phyloP scores from a whole-genome alignment of 2,329 filamentous ascomycete species.

The Sarocladiaceae sp. region DNA sequence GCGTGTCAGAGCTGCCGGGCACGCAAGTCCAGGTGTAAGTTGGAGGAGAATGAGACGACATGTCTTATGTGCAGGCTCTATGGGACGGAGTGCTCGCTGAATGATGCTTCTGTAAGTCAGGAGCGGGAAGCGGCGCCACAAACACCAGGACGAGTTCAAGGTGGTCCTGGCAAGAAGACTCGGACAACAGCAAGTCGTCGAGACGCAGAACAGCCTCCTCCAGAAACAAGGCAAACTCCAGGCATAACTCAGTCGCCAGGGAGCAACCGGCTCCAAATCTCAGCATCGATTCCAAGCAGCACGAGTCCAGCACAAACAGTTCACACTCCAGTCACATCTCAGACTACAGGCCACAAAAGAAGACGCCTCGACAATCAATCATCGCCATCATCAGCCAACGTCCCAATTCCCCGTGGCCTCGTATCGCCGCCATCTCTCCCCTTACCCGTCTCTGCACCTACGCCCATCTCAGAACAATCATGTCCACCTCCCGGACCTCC shows the following conservation, averaged over 20 bases:
- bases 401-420: too few relatives aligned
- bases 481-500: conserved; percentile 6
- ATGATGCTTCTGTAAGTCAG: conserved; percentile 22
- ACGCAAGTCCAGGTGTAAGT: conserved; percentile 55
- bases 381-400: too few relatives aligned
- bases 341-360: too few relatives aligned
- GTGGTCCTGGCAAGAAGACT: too few relatives aligned
- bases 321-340: too few relatives aligned
- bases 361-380: not conserved
- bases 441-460: conserved; percentile 3
- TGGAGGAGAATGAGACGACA: conserved; percentile 43
- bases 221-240: too few relatives aligned
- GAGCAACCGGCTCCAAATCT: too few relatives aligned
- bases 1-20: conserved; percentile 55
- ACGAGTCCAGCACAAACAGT: too few relatives aligned
- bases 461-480: not conserved
- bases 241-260: too few relatives aligned
- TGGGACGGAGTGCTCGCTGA: conserved; percentile 50
- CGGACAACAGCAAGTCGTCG: too few relatives aligned
- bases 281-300: too few relatives aligned
- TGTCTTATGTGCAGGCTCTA: conserved; percentile 55
- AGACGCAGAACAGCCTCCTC: too few relatives aligned
- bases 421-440: not conserved
- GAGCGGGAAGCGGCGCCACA: conserved; percentile 15
- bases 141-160: conserved; percentile 12